Evolutionary conservation across 306 rosid genomes (phyloP).

Genomic region (Cucurbita moschata): DNA sequence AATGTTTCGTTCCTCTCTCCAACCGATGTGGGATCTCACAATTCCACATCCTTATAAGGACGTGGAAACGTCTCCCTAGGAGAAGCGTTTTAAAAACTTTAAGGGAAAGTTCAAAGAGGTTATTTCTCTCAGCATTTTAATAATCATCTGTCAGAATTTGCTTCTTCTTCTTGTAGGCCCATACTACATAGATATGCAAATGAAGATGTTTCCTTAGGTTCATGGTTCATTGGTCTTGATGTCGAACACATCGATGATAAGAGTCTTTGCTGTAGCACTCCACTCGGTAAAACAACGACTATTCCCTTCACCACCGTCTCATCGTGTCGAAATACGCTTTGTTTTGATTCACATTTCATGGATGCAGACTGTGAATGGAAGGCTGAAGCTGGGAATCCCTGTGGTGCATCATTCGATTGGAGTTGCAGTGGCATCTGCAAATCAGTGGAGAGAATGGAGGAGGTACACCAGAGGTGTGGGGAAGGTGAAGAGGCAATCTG

Average conservation of each 20-base stretch:
- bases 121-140: too few relatives aligned
- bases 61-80: too few relatives aligned
- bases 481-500: constrained; percentile 50
- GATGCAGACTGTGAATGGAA: constrained; percentile 45
- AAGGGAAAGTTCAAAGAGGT: too few relatives aligned
- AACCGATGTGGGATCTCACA: too few relatives aligned
- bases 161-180: constrained; percentile 15
- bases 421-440: constrained; percentile 57
- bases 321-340: neutral
- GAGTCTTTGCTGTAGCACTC: constrained; percentile 47
- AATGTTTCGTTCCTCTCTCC: too few relatives aligned
- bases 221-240: constrained; percentile 57
- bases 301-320: neutral
- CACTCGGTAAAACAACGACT: constrained; percentile 22
- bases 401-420: constrained; percentile 54
- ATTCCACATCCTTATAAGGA: too few relatives aligned
- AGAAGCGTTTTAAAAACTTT: too few relatives aligned
- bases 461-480: constrained; percentile 43
- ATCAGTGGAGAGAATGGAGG: constrained; percentile 54
- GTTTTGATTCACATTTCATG: neutral
- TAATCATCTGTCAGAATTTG: neutral
- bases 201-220: constrained; percentile 54
- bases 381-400: constrained; percentile 47
- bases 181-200: constrained; percentile 45
- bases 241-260: constrained; percentile 47